Evolutionary conservation across 768 basidiomycete genomes (phyloP).

Genomic region (Naganishia randhawae): DNA sequence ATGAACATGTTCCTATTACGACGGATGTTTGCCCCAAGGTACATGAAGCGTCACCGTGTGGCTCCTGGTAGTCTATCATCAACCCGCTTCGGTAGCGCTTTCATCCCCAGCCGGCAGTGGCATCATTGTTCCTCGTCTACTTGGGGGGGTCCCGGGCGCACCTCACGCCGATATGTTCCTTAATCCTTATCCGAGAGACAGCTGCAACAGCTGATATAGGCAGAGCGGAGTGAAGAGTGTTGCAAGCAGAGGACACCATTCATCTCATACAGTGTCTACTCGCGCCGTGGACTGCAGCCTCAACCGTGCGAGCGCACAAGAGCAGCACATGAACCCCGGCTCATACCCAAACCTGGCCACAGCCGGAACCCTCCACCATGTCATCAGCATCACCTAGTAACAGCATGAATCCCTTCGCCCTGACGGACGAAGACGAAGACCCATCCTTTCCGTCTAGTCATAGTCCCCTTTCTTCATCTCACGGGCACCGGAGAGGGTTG

Average conservation of each 20-base stretch:
- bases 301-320: neutral
- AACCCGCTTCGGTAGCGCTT: no score
- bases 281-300: no score
- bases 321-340: neutral
- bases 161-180: no score
- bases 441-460: slow-evolving; percentile 13
- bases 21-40: no score
- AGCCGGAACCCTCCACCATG: neutral
- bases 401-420: slow-evolving; percentile 20
- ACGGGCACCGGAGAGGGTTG: neutral
- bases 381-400: slow-evolving; percentile 22
- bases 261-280: no score
- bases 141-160: no score
- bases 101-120: no score
- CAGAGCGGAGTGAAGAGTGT: neutral
- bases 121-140: no score
- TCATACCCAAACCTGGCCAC: neutral
- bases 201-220: neutral
- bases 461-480: neutral
- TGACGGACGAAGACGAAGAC: slow-evolving; percentile 7
- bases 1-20: neutral
- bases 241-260: no score
- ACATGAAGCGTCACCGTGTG: no score
- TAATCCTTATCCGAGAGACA: neutral
- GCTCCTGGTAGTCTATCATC: no score